Percentiles rank a stretch among this genome's conserved stretches.
Evolutionary conservation across 768 basidiomycete genomes (phyloP).

Genomic region (Dioszegia hungarica): DNA sequence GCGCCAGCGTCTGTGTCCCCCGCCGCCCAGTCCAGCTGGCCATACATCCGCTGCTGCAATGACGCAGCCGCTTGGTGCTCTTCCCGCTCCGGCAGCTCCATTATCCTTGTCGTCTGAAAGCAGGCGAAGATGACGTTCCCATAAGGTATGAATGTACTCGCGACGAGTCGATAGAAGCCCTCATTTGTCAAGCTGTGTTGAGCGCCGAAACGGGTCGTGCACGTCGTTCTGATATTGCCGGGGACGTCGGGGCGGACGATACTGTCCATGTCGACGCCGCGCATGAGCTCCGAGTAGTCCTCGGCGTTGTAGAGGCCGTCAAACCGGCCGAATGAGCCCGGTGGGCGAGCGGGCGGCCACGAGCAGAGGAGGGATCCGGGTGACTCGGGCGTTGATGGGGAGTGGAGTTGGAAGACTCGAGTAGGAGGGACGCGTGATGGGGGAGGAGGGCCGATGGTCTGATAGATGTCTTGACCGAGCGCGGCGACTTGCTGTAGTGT

Average conservation of each 20-base stretch:
- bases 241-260: slow-evolving; percentile 21
- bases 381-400: slow-evolving; percentile 17
- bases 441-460: slow-evolving; percentile 15
- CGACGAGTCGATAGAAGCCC: slow-evolving; percentile 42
- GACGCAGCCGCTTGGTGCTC: neutral
- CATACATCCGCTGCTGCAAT: neutral
- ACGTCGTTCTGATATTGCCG: slow-evolving; percentile 44
- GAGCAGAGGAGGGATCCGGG: slow-evolving; percentile 41
- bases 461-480: slow-evolving; percentile 32
- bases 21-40: neutral
- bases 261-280: slow-evolving; percentile 44
- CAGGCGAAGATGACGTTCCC: slow-evolving; percentile 43
- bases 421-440: slow-evolving; percentile 32
- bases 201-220: slow-evolving; percentile 45
- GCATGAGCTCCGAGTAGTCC: slow-evolving; percentile 44
- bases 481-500: slow-evolving; percentile 41
- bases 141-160: slow-evolving; percentile 48
- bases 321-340: slow-evolving; percentile 8
- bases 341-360: slow-evolving; percentile 44
- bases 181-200: slow-evolving; percentile 44
- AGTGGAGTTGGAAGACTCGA: slow-evolving; percentile 46
- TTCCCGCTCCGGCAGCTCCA: slow-evolving; percentile 14
- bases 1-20: too few species aligned
- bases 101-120: slow-evolving; percentile 41
- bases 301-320: slow-evolving; percentile 47